Base-by-base conservation (phyloP, 805 yeast genomes). In the Candida nemodendra region DNA sequence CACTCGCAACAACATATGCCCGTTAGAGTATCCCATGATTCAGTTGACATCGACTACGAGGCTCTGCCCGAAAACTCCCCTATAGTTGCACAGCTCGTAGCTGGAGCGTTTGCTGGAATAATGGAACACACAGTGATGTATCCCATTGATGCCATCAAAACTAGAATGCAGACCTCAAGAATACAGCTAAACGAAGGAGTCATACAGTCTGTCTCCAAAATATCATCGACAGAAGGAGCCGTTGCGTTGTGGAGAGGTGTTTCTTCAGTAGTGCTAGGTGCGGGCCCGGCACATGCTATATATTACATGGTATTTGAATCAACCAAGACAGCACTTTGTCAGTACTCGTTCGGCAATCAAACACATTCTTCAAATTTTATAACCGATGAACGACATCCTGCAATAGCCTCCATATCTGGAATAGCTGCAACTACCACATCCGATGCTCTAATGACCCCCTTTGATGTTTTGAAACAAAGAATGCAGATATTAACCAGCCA, bases 201-300 rank as follows among this genome's bases (percentile, higher is more conserved):
- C 28, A 67, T 87, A 18, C 69, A 75, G 30, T 79, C 93, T 17
- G 79, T 88, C 30, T 69, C 88, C 16, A 74, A 74, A 51, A 89
- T 93, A 40, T 73, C 86, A n/a, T 75, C 95, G 12, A 71, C 83
- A 13, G 98, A 91, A 61, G 99, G 99, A 2, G 84, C 91, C 5
- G 57, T 76, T 36, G 85, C 95, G 1, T 72, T 93, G 19, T 91
- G 97, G 95, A 74, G 95, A 56, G 99, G 99, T 38, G 86, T 91
- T 13, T 81, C 88, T 17, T 84, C 96, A 1, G 95, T 93, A 42
- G 81, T 89, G 2, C 58, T 91, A 44, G 99, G 99, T 26, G 97
- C 99, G n/a, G 99, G 99, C 5, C 99, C 99, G 2, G 97, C 98
- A 3, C 99, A 91, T 66, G 98, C 98, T 3, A 84, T 93, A 5